phyloP scores from a whole-genome alignment of 2,329 filamentous ascomycete genomes.

The Pseudogymnoascus sp. region DNA sequence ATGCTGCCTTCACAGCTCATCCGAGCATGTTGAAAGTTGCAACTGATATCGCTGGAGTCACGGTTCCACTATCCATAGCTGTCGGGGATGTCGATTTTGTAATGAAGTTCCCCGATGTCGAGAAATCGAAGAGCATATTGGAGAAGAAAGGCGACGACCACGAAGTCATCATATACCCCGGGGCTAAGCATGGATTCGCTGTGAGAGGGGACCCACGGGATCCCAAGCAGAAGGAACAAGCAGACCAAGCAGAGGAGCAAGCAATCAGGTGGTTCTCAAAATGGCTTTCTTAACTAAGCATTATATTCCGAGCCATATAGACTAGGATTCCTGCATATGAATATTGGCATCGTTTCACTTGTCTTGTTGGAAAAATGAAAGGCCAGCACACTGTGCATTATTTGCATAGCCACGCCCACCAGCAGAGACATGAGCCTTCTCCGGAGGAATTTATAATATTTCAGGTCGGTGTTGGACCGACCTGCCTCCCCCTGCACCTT shows the following conservation, averaged over 20 bases:
- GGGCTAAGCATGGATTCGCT: slow-evolving; percentile 31
- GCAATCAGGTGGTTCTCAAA: slow-evolving; percentile 27
- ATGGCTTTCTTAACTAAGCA: background rate
- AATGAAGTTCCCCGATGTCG: slow-evolving; percentile 24
- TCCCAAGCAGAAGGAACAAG: slow-evolving; percentile 22
- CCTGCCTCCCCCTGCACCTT: background rate
- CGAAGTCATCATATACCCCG: slow-evolving; percentile 25
- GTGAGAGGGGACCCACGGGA: slow-evolving; percentile 26
- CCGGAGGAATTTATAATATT: background rate
- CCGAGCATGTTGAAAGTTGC: slow-evolving; percentile 41
- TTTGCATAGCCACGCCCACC: background rate
- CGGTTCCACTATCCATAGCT: slow-evolving; percentile 36
- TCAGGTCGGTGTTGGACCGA: background rate
- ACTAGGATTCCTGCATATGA: background rate
- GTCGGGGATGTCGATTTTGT: slow-evolving; percentile 36
- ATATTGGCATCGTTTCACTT: background rate
- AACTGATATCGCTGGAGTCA: slow-evolving; percentile 35
- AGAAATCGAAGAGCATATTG: slow-evolving; percentile 16
- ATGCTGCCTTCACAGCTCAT: slow-evolving; percentile 45
- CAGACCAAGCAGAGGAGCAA: slow-evolving; percentile 28
- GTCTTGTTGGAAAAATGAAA: background rate
- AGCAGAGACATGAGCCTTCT: background rate
- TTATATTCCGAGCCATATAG: background rate
- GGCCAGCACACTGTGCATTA: background rate
- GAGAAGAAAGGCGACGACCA: slow-evolving; percentile 18